Percentiles rank a stretch among this genome's conserved stretches.
Evolutionary conservation across 225 moss, liverwort and hornwort genomes (phyloP).

Genomic region (Polytrichum commune): DNA sequence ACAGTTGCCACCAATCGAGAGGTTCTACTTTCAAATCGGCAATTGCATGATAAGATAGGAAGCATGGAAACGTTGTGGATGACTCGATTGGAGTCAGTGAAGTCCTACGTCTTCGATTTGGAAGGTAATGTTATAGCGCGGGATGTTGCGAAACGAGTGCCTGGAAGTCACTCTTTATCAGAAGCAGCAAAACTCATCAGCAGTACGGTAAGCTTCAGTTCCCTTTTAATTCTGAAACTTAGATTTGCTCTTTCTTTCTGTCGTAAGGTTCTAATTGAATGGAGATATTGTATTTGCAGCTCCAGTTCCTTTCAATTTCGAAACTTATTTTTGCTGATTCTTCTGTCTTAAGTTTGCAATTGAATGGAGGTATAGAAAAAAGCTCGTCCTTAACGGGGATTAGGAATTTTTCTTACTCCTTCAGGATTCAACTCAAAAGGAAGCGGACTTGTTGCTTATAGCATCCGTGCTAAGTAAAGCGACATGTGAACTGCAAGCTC

Average conservation of each 20-base stretch:
- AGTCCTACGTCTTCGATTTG: slow-evolving; percentile 20
- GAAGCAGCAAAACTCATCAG: slow-evolving; percentile 24
- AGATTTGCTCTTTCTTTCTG: neutral
- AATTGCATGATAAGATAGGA: slow-evolving; percentile 1
- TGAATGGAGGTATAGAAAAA: neutral
- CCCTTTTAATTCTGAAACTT: neutral
- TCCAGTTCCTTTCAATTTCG: neutral
- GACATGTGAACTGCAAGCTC: slow-evolving; percentile 22
- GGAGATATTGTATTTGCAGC: neutral
- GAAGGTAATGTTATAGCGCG: slow-evolving; percentile 28
- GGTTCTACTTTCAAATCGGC: neutral
- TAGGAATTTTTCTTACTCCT: neutral
- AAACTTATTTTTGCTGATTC: neutral
- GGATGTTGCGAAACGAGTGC: slow-evolving; percentile 17
- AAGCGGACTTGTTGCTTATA: slow-evolving; percentile 33
- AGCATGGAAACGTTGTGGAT: slow-evolving; percentile 28
- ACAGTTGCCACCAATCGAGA: neutral
- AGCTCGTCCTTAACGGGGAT: neutral
- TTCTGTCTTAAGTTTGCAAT: neutral
- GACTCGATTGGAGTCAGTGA: slow-evolving; percentile 28
- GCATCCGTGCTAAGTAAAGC: slow-evolving; percentile 39
- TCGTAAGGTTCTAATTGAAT: neutral
- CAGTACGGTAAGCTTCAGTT: slow-evolving; percentile 22
- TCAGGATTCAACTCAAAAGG: slow-evolving; percentile 30
- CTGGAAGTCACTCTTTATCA: slow-evolving; percentile 23